phyloP scores from a whole-genome alignment of 2,329 filamentous ascomycete genomes.

The Monosporascus sp. region DNA sequence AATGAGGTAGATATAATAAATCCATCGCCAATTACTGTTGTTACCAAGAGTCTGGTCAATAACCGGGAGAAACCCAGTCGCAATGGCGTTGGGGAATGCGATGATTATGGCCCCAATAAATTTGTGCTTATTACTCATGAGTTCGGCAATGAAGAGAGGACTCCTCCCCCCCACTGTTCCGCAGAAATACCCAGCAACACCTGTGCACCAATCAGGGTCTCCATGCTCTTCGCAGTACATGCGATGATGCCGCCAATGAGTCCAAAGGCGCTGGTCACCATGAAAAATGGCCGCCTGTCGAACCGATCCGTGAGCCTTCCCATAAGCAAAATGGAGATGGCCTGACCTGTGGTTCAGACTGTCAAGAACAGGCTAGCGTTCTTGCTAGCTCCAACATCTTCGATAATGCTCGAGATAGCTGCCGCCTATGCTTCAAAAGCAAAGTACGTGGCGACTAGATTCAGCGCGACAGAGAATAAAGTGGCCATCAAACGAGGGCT shows the following conservation, averaged over 20 bases:
- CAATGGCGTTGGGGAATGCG: conserved; percentile 13
- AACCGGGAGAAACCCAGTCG: conserved; percentile 8
- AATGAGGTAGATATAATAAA: conserved; percentile 19
- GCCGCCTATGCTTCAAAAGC: conserved; percentile 11
- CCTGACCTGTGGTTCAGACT: conserved; percentile 8
- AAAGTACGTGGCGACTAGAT: conserved; percentile 14
- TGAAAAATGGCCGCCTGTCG: no score
- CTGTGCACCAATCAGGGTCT: conserved; percentile 13
- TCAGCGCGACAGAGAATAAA: conserved; percentile 11
- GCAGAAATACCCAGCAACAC: conserved; percentile 14
- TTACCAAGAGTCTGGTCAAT: no score
- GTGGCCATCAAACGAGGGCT: conserved; percentile 12
- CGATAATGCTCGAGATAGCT: conserved; percentile 7
- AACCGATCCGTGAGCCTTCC: no score
- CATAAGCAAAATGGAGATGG: conserved; percentile 8
- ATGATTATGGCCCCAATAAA: conserved; percentile 12
- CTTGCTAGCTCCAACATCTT: conserved; percentile 7
- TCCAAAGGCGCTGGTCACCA: conserved; percentile 7
- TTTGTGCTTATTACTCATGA: conserved; percentile 16
- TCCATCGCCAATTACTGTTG: conserved; percentile 11
- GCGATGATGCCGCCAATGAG: conserved; percentile 16
- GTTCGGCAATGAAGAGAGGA: conserved; percentile 15
- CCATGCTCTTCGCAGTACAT: conserved; percentile 9
- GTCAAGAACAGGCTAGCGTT: conserved; percentile 1
- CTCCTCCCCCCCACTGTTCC: conserved; percentile 7